phyloP scores from a whole-genome alignment of 306 rosid genomes.

The Carpinus fangiana region DNA sequence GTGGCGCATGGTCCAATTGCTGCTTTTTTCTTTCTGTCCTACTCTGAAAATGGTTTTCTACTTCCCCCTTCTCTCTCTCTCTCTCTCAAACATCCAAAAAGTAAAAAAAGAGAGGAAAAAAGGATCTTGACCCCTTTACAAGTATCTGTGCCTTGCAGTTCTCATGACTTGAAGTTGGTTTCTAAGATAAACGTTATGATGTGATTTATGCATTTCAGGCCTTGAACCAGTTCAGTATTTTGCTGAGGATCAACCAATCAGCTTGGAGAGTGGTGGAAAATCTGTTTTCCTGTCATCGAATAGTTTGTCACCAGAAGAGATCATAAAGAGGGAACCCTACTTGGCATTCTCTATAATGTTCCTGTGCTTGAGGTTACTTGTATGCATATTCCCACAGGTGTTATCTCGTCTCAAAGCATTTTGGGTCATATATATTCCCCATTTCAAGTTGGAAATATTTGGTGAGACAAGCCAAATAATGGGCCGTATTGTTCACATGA shows the following conservation, averaged over 20 bases:
- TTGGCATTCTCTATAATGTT: conserved; percentile 53
- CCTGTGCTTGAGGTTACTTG: conserved; percentile 51
- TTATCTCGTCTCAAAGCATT: conserved; percentile 42
- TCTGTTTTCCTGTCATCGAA: conserved; percentile 32
- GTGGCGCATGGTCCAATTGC: background rate
- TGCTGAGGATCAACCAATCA: conserved; percentile 25
- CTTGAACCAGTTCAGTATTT: conserved; percentile 41
- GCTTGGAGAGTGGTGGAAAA: conserved; percentile 26
- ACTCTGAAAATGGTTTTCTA: too few relatives aligned
- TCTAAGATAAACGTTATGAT: conserved; percentile 6
- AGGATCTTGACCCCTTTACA: background rate
- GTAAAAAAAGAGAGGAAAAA: background rate
- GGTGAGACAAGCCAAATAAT: conserved; percentile 73
- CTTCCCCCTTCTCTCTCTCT: too few relatives aligned
- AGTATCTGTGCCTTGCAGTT: background rate
- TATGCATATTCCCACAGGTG: conserved; percentile 42
- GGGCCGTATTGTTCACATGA: conserved; percentile 48
- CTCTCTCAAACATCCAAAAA: background rate
- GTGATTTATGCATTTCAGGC: conserved; percentile 44
- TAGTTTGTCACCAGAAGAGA: conserved; percentile 38
- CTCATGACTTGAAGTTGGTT: background rate
- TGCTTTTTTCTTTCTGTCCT: background rate
- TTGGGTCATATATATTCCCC: conserved; percentile 53
- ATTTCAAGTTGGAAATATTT: conserved; percentile 62
- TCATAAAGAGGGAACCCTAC: conserved; percentile 52